Evolutionary conservation across 345 rosid species (phyloP).

Genomic region (Raphanus raphanistrum): DNA sequence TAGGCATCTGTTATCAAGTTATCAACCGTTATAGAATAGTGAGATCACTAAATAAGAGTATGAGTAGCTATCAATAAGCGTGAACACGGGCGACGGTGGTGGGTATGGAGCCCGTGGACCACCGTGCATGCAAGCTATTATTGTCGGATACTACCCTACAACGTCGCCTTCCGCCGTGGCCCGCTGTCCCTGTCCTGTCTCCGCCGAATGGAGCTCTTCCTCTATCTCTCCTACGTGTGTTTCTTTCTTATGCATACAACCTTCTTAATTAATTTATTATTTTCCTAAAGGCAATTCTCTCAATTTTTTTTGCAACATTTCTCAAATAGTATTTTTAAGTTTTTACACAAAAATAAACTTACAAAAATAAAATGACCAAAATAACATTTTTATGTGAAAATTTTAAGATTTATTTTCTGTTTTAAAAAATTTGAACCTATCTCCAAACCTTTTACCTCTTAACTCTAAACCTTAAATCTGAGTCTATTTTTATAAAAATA

Average conservation of each 20-base stretch:
- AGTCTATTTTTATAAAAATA: too few species aligned
- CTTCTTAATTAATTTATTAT: conserved; percentile 10
- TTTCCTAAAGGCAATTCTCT: not conserved
- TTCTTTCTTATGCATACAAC: conserved; percentile 34
- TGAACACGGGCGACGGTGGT: conserved; percentile 42
- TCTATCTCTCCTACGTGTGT: conserved; percentile 36
- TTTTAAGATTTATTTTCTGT: too few species aligned
- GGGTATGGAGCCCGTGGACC: conserved; percentile 39
- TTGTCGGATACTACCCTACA: conserved; percentile 44
- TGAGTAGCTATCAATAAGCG: conserved; percentile 19
- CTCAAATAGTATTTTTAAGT: too few species aligned
- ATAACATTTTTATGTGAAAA: too few species aligned
- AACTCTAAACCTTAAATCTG: too few species aligned
- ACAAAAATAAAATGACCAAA: too few species aligned
- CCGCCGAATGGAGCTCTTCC: conserved; percentile 39
- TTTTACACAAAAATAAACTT: too few species aligned
- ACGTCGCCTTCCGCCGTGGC: conserved; percentile 43
- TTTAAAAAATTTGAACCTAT: too few species aligned
- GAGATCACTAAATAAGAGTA: not conserved
- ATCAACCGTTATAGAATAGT: not conserved
- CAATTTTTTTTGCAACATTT: too few species aligned
- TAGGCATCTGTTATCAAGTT: not conserved
- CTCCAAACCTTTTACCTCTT: too few species aligned
- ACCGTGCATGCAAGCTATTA: conserved; percentile 43
- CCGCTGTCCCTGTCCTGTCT: conserved; percentile 44